Conservation (phyloP, 768 basidiomycete species). For the Russula brevipes region DNA sequence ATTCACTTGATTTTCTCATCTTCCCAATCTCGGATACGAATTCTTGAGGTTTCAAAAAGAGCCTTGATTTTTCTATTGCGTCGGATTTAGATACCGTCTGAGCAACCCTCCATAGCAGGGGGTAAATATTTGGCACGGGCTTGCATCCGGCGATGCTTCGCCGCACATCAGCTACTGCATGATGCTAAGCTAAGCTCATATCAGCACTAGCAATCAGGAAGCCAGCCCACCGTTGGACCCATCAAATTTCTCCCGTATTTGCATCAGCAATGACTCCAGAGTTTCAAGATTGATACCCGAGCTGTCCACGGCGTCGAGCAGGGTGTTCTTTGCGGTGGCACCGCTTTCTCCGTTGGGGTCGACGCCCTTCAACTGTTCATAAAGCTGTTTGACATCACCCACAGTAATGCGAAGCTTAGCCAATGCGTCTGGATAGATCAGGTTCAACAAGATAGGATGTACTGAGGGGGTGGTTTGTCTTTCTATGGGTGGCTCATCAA, state of each 20-base stretch:
- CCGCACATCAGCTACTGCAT: conserved; percentile 48
- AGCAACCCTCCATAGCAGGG: conserved; percentile 41
- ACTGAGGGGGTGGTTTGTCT: conserved; percentile 7
- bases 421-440: conserved; percentile 59
- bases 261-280: conserved; percentile 45
- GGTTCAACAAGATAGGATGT: conserved; percentile 46
- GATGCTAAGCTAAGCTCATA: conserved; percentile 14
- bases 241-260: conserved; percentile 33
- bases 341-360: conserved; percentile 56
- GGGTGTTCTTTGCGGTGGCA: conserved; percentile 55
- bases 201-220: background rate
- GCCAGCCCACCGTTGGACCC: conserved; percentile 27
- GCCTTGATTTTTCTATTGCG: conserved; percentile 55
- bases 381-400: conserved; percentile 54
- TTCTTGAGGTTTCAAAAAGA: conserved; percentile 70
- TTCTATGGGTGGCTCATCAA: background rate
- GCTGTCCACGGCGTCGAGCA: conserved; percentile 57
- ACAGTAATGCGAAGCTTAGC: conserved; percentile 46
- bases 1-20: conserved; percentile 36
- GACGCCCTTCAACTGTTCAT: conserved; percentile 46
- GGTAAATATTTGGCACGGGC: conserved; percentile 45
- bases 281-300: conserved; percentile 59
- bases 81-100: conserved; percentile 43
- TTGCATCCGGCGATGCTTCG: conserved; percentile 55
- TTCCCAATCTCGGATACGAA: conserved; percentile 58